phyloP scores from a whole-genome alignment of 1,284 basidiomycete genomes.

The Moesziomyces parantarcticus region DNA sequence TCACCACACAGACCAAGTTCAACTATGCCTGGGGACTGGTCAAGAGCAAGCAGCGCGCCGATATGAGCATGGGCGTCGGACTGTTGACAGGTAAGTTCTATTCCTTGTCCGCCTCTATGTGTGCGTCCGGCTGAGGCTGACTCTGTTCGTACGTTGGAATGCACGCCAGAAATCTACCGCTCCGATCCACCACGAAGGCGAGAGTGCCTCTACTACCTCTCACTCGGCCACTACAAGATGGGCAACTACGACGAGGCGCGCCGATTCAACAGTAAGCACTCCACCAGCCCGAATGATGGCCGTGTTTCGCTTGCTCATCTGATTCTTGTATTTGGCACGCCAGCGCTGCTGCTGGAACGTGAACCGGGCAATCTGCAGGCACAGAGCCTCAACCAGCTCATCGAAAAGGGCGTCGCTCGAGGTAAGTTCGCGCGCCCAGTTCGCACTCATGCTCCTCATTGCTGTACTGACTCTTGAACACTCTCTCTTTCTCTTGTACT shows the following conservation, averaged over 20 bases:
- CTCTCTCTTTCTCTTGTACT: background rate
- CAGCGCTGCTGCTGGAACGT: conserved; percentile 87
- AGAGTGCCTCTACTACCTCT: conserved; percentile 97
- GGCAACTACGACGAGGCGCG: conserved; percentile 92
- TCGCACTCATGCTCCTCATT: background rate
- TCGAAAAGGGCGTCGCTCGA: conserved; percentile 86
- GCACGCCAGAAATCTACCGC: conserved; percentile 84
- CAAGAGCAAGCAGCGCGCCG: conserved; percentile 59
- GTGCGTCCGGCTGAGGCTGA: background rate
- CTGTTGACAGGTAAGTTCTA: conserved; percentile 81
- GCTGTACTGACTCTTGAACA: background rate
- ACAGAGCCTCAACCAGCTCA: conserved; percentile 82
- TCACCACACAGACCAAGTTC: conserved; percentile 96
- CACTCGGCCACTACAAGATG: conserved; percentile 96
- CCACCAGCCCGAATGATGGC: background rate
- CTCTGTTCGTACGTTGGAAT: background rate
- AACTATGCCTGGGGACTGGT: conserved; percentile 87
- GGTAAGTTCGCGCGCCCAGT: conserved; percentile 72
- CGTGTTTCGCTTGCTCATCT: background rate
- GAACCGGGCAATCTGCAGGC: conserved; percentile 96
- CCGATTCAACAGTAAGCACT: conserved; percentile 86
- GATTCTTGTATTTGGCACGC: background rate
- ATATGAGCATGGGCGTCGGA: conserved; percentile 80
- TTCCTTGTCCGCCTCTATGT: background rate
- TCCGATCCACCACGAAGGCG: conserved; percentile 85